phyloP scores from a whole-genome alignment of 2,329 filamentous ascomycete species.

The Corniculantispora saksenae region DNA sequence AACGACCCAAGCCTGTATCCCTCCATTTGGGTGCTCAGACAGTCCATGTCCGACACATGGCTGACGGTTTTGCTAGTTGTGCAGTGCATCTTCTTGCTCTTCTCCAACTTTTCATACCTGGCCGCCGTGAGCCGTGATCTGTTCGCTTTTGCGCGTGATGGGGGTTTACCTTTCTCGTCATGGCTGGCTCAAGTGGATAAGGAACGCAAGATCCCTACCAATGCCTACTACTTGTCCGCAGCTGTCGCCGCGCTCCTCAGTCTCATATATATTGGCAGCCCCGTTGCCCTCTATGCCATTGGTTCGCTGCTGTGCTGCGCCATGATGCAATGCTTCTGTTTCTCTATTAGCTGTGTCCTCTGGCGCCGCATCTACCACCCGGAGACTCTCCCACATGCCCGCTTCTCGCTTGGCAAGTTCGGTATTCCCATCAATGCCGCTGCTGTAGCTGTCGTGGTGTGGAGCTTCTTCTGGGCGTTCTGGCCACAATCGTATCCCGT shows the following conservation, averaged over 20 bases:
- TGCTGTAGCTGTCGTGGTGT: constrained; percentile 10
- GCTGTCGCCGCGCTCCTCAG: constrained; percentile 12
- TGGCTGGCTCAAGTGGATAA: constrained; percentile 19
- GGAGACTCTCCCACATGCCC: constrained; percentile 20
- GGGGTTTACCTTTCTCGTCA: constrained; percentile 10
- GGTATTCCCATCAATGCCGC: constrained; percentile 19
- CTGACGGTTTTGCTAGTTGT: constrained; percentile 18
- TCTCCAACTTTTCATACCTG: constrained; percentile 20
- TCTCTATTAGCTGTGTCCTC: constrained; percentile 22
- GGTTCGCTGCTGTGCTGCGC: constrained; percentile 20
- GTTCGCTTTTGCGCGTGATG: constrained; percentile 20
- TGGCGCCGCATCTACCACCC: constrained; percentile 20
- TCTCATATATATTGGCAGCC: constrained; percentile 23
- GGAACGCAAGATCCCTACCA: constrained; percentile 15
- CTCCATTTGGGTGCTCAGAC: constrained; percentile 16
- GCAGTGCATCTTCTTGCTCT: constrained; percentile 16
- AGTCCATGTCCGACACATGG: constrained; percentile 20
- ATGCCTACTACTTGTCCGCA: constrained; percentile 18
- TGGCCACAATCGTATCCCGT: constrained; percentile 22
- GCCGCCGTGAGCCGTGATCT: constrained; percentile 20
- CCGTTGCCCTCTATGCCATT: constrained; percentile 23
- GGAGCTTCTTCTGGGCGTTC: constrained; percentile 24
- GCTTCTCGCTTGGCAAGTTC: constrained; percentile 20
- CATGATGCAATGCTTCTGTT: constrained; percentile 21
- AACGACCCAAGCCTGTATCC: constrained; percentile 18